Evolutionary conservation across 371 early-diverging fungal genomes (phyloP).

Genomic region (Syncephalastrum sp.): DNA sequence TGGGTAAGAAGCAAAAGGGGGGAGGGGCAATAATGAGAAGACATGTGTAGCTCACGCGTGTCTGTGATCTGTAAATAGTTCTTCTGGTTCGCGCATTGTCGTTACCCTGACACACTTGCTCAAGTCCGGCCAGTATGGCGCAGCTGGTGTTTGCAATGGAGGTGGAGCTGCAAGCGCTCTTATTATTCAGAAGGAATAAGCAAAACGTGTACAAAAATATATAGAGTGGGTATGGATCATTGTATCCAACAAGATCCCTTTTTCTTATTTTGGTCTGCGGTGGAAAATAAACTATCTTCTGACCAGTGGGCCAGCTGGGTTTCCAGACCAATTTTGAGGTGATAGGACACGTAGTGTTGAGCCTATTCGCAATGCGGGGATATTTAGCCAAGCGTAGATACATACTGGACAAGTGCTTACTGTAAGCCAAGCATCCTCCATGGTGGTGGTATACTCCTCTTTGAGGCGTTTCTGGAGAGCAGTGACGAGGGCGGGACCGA

Average conservation of each 20-base stretch:
- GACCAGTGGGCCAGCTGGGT: constrained; percentile 34
- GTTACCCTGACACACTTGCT: constrained; percentile 84
- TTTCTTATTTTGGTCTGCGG: background rate
- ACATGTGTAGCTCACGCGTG: no score
- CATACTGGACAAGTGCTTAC: constrained; percentile 12
- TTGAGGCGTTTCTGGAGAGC: constrained; percentile 33
- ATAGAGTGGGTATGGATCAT: background rate
- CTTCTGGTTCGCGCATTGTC: constrained; percentile 87
- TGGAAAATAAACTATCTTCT: constrained; percentile 11
- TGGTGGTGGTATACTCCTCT: constrained; percentile 29
- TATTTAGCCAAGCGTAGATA: no score
- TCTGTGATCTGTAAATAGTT: constrained; percentile 28
- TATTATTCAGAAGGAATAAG: constrained; percentile 72
- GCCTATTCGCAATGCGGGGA: constrained; percentile 11
- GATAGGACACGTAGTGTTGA: constrained; percentile 25
- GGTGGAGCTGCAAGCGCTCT: constrained; percentile 90
- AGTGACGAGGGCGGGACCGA: constrained; percentile 32
- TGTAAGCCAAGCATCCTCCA: constrained; percentile 38
- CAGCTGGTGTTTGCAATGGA: constrained; percentile 91
- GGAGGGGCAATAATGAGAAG: background rate
- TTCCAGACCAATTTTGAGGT: constrained; percentile 35
- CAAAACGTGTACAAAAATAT: constrained; percentile 3
- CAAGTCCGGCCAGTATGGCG: constrained; percentile 77
- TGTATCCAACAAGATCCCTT: background rate
- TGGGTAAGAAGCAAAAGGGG: constrained; percentile 49